Conservation (phyloP, 2,329 filamentous ascomycete genomes). For the Colletotrichum karsti region DNA sequence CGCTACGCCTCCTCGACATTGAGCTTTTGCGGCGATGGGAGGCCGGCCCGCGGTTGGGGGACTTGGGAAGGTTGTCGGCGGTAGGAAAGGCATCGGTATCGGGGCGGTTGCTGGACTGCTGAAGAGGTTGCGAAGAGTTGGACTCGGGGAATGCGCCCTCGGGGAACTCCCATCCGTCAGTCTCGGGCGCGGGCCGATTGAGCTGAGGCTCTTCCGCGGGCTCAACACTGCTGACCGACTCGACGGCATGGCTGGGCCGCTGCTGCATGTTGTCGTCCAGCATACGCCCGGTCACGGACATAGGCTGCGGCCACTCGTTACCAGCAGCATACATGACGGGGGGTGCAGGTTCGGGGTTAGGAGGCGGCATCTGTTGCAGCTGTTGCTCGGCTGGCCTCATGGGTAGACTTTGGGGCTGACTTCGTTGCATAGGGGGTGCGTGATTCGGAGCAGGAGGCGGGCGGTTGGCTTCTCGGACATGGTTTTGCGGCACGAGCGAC, state of each 20-base stretch:
- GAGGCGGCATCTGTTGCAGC: constrained; percentile 60
- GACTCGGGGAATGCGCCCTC: constrained; percentile 74
- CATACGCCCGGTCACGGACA: constrained; percentile 34
- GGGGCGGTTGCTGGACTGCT: constrained; percentile 69
- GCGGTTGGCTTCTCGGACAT: constrained; percentile 62
- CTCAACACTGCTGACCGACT: constrained; percentile 47
- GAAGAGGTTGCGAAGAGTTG: constrained; percentile 48
- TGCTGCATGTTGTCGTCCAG: constrained; percentile 42
- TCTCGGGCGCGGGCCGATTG: constrained; percentile 53
- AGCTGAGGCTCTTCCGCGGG: constrained; percentile 50
- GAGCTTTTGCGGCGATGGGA: constrained; percentile 85
- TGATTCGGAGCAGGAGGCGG: constrained; percentile 66
- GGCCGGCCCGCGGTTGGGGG: constrained; percentile 73
- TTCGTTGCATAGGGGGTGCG: constrained; percentile 61
- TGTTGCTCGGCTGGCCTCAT: constrained; percentile 49
- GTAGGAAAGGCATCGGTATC: constrained; percentile 90
- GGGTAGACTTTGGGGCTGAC: constrained; percentile 41
- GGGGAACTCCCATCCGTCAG: constrained; percentile 93
- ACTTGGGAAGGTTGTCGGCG: constrained; percentile 82
- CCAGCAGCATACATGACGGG: constrained; percentile 46
- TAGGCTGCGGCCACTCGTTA: constrained; percentile 42
- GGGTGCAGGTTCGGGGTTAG: constrained; percentile 56
- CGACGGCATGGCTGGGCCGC: constrained; percentile 47
- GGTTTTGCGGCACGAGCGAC: constrained; percentile 55
- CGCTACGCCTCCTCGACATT: constrained; percentile 74